Conservation (phyloP, 2,329 filamentous ascomycete genomes). For the Tolypocladium inflatum region DNA sequence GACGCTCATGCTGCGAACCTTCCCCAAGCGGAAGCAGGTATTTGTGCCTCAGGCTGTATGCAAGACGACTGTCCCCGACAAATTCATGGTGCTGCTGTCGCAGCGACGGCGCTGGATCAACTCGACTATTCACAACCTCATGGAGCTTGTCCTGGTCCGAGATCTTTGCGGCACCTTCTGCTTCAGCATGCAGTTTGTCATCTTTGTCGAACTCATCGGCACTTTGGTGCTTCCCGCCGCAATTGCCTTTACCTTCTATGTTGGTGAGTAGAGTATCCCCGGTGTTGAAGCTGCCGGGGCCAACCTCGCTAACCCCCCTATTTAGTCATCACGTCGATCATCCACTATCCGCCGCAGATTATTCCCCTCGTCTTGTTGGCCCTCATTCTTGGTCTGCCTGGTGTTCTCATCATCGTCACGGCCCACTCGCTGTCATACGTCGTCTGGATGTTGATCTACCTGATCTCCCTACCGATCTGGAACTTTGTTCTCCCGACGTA, state of each 20-base stretch:
- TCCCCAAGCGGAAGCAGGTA: slow-evolving; percentile 97
- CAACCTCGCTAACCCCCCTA: slow-evolving; percentile 3
- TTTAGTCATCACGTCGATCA: slow-evolving; percentile 75
- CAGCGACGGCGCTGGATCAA: slow-evolving; percentile 98
- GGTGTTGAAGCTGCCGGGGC: neutral
- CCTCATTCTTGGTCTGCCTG: slow-evolving; percentile 88
- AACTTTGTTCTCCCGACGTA: slow-evolving; percentile 93
- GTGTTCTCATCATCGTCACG: slow-evolving; percentile 82
- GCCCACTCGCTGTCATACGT: slow-evolving; percentile 91
- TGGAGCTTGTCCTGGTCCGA: slow-evolving; percentile 91
- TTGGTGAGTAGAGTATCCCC: slow-evolving; percentile 52
- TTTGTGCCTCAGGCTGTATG: slow-evolving; percentile 98
- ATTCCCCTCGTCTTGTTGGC: slow-evolving; percentile 85
- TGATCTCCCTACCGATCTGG: slow-evolving; percentile 89
- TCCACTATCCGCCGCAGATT: slow-evolving; percentile 64
- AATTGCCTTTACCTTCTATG: slow-evolving; percentile 94
- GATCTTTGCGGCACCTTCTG: slow-evolving; percentile 98
- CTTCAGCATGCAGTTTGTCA: slow-evolving; percentile 99
- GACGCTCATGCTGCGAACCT: slow-evolving; percentile 96
- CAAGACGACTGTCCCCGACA: slow-evolving; percentile 93
- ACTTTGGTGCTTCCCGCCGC: slow-evolving; percentile 92
- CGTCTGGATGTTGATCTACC: slow-evolving; percentile 94
- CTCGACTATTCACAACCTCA: slow-evolving; percentile 95
- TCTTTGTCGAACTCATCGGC: slow-evolving; percentile 90
- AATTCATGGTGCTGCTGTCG: slow-evolving; percentile 85